Conservation (phyloP, 345 rosid genomes). For the Citrus unshiu region DNA sequence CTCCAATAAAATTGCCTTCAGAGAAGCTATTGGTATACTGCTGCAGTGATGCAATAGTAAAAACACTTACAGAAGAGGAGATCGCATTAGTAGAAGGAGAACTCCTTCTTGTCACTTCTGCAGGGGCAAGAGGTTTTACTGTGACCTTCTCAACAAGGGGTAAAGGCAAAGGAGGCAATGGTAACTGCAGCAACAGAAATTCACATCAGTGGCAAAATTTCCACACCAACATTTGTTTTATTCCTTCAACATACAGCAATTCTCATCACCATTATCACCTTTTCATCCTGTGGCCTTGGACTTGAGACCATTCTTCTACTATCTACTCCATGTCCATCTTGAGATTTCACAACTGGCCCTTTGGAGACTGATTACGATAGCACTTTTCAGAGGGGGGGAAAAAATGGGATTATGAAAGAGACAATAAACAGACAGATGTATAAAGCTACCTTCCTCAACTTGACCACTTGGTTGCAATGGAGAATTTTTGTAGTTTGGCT, state of each 20-base stretch:
- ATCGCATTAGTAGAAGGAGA: slow-evolving; percentile 32
- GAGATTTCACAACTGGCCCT: slow-evolving; percentile 35
- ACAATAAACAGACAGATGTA: slow-evolving; percentile 2
- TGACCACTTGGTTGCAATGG: slow-evolving; percentile 23
- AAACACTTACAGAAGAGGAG: slow-evolving; percentile 39
- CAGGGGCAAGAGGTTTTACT: slow-evolving; percentile 34
- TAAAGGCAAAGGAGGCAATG: slow-evolving; percentile 41
- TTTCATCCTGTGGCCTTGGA: slow-evolving; percentile 31
- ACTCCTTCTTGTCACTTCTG: slow-evolving; percentile 10
- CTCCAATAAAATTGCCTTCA: slow-evolving; percentile 71
- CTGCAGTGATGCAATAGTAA: slow-evolving; percentile 81
- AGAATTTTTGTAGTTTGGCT: slow-evolving; percentile 33
- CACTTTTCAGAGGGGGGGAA: background rate
- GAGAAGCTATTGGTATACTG: slow-evolving; percentile 73
- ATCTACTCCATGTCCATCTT: slow-evolving; percentile 40
- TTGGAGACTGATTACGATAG: slow-evolving; percentile 37
- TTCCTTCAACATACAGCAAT: slow-evolving; percentile 30
- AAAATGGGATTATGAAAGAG: background rate
- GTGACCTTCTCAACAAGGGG: slow-evolving; percentile 35
- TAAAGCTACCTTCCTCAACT: slow-evolving; percentile 46
- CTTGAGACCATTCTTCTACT: slow-evolving; percentile 29
- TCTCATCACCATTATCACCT: slow-evolving; percentile 27
- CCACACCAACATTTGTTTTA: slow-evolving; percentile 20
- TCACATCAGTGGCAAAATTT: slow-evolving; percentile 12
- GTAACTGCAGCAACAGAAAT: slow-evolving; percentile 33